Conservation (phyloP, 345 rosid species). For the Hibiscus trionum region DNA sequence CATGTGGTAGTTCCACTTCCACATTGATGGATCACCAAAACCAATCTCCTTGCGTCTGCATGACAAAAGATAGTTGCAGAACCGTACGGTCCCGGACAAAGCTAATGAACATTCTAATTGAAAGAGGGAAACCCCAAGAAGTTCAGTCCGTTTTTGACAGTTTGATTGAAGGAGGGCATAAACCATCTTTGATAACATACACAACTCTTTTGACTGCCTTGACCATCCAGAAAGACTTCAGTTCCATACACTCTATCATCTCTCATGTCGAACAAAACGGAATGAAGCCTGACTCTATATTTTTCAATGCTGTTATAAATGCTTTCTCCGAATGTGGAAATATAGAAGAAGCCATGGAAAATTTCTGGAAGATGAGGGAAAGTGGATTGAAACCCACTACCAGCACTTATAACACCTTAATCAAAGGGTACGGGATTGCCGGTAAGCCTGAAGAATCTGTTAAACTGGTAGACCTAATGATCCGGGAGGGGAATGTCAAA, state of each 20-base stretch:
- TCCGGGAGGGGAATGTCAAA: conserved; percentile 28
- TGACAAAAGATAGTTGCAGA: conserved; percentile 34
- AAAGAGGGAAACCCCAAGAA: conserved; percentile 51
- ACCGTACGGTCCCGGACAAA: conserved; percentile 51
- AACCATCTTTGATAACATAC: conserved; percentile 43
- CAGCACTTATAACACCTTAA: conserved; percentile 54
- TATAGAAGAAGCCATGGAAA: conserved; percentile 42
- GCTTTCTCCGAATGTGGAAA: conserved; percentile 59
- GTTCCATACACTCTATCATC: conserved; percentile 38
- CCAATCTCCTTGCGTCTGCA: conserved; percentile 27
- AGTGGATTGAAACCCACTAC: conserved; percentile 47
- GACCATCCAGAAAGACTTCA: conserved; percentile 46
- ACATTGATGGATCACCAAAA: background rate
- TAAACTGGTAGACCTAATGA: conserved; percentile 44
- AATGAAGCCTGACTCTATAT: conserved; percentile 40
- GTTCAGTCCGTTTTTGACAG: conserved; percentile 34
- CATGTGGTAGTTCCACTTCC: background rate
- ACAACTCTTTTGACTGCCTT: conserved; percentile 54
- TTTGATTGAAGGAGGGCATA: conserved; percentile 45
- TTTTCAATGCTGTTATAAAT: conserved; percentile 53
- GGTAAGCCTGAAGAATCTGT: conserved; percentile 53
- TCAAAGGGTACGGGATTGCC: conserved; percentile 56
- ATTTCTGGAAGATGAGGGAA: conserved; percentile 46
- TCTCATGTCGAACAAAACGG: conserved; percentile 42
- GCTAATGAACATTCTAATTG: conserved; percentile 44